A percentile compares a stretch with the other conserved stretches of the same genome.
These are phyloP conservation scores for Emericellopsis cladophorae DNA, from an alignment of 2,329 filamentous ascomycete genomes.

Conservation along the genomic window DNA sequence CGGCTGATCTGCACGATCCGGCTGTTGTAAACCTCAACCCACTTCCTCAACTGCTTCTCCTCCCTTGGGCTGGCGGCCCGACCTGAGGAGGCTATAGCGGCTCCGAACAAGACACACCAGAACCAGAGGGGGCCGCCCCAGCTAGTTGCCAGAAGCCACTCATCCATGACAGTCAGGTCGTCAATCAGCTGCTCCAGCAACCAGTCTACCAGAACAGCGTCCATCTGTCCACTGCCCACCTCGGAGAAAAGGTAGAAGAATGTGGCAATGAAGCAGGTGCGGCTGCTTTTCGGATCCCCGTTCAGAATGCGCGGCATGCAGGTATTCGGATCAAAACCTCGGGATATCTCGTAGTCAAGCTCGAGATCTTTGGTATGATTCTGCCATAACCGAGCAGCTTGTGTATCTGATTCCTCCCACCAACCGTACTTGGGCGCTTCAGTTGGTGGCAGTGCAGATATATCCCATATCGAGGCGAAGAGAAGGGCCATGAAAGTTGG, in stretches of 20 bases:
- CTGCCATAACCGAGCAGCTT: slow-evolving; percentile 21
- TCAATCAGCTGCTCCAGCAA: slow-evolving; percentile 30
- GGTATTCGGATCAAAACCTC: slow-evolving; percentile 16
- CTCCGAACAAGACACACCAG: slow-evolving; percentile 32
- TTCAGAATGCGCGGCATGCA: slow-evolving; percentile 20
- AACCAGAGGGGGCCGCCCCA: slow-evolving; percentile 30
- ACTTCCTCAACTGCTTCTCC: slow-evolving; percentile 21
- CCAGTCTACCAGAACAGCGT: slow-evolving; percentile 30
- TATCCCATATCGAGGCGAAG: slow-evolving; percentile 28
- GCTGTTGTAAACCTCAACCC: slow-evolving; percentile 22
- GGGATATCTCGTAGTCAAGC: slow-evolving; percentile 22
- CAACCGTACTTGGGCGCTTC: slow-evolving; percentile 21
- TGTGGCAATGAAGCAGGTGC: slow-evolving; percentile 30
- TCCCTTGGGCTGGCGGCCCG: slow-evolving; percentile 20
- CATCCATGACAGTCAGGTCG: slow-evolving; percentile 27
- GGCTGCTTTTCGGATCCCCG: slow-evolving; percentile 22
- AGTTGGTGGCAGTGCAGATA: slow-evolving; percentile 17
- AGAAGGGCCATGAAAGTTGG: slow-evolving; percentile 31
- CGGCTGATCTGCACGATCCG: slow-evolving; percentile 27
- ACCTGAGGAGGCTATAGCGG: slow-evolving; percentile 25
- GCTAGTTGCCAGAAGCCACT: slow-evolving; percentile 22
- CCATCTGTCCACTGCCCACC: slow-evolving; percentile 25
- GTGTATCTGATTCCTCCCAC: slow-evolving; percentile 21
- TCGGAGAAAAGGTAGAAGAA: slow-evolving; percentile 34
- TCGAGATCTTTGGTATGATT: slow-evolving; percentile 20